Percentiles rank a stretch among this genome's conserved stretches.
Conservation (phyloP, 768 basidiomycete genomes). For the Coprinellus micaceus region DNA sequence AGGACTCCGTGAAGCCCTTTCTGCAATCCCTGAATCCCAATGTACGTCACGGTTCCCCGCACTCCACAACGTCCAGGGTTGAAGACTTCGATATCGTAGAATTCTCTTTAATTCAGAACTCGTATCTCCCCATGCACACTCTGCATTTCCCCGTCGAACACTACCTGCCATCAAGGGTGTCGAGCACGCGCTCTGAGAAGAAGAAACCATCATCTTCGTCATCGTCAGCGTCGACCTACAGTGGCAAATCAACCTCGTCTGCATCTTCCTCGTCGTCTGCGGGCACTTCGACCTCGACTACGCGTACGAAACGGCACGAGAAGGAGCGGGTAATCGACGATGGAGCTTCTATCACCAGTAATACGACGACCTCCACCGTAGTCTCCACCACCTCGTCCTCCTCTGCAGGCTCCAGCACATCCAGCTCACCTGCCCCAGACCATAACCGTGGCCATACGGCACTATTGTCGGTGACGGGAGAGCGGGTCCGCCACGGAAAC, state of each 20-base stretch:
- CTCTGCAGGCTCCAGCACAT: background rate
- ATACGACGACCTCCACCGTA: background rate
- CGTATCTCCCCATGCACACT: background rate
- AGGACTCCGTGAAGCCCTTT: constrained; percentile 13
- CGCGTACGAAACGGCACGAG: background rate
- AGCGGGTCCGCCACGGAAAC: constrained; percentile 37
- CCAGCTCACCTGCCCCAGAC: background rate
- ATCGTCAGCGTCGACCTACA: background rate
- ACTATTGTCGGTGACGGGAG: constrained; percentile 31
- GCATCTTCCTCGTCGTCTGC: background rate
- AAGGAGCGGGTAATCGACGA: no score
- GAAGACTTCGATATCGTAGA: background rate
- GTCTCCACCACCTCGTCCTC: background rate
- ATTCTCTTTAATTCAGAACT: no score
- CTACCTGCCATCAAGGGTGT: background rate
- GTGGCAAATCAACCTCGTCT: background rate
- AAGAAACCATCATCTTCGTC: background rate
- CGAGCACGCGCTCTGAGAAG: constrained; percentile 6
- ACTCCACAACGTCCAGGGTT: background rate
- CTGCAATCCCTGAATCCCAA: background rate
- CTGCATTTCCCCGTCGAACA: constrained; percentile 1
- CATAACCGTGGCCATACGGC: constrained; percentile 17
- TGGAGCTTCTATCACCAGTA: background rate
- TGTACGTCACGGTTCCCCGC: constrained; percentile 1
- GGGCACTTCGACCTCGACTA: background rate